phyloP scores from a whole-genome alignment of 2,329 filamentous ascomycete genomes.

The Colletotrichum sp. region DNA sequence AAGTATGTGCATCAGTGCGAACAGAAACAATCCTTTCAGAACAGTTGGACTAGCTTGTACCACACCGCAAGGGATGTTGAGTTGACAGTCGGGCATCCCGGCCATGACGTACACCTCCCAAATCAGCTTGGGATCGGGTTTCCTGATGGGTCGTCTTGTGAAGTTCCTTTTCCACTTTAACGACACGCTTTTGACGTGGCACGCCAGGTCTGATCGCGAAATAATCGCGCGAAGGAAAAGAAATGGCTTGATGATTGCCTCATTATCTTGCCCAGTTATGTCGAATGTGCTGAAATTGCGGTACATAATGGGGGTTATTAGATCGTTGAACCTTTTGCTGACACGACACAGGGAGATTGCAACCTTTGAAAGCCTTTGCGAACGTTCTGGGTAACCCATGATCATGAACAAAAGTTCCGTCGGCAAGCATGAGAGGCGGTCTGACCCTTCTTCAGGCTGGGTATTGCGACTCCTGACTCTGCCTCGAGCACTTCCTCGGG shows the following conservation, averaged over 20 bases:
- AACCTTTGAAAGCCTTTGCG: background rate
- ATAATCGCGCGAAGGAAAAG: background rate
- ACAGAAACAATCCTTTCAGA: background rate
- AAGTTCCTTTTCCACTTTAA: background rate
- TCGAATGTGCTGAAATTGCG: background rate
- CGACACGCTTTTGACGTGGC: background rate
- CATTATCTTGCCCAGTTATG: background rate
- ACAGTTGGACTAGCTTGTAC: fast-evolving
- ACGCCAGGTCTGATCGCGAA: background rate
- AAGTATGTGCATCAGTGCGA: background rate
- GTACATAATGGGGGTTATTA: background rate
- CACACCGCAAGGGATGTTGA: fast-evolving
- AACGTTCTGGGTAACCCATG: background rate
- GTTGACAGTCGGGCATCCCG: background rate
- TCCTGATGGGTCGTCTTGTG: fast-evolving
- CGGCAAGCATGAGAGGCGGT: background rate
- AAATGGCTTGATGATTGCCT: background rate
- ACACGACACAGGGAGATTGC: background rate
- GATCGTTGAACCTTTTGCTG: background rate
- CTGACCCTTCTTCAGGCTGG: background rate
- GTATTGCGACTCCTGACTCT: background rate
- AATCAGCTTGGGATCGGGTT: background rate
- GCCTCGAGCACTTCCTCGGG: background rate
- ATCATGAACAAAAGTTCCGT: background rate
- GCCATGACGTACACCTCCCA: background rate